Base-by-base conservation (phyloP, 2,329 filamentous ascomycete genomes). In the Fusarium clavum region DNA sequence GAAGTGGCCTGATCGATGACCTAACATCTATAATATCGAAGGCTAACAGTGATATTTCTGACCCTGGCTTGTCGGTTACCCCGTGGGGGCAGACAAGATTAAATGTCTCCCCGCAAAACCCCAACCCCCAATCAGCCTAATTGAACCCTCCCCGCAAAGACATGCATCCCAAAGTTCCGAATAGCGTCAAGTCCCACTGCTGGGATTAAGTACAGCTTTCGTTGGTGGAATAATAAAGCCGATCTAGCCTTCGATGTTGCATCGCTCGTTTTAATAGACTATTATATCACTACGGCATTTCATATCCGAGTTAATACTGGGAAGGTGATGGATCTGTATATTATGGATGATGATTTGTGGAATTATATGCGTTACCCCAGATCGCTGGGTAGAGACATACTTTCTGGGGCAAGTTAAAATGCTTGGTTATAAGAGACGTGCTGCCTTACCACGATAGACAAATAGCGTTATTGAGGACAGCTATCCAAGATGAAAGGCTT, bases 201-300 rank as follows among this genome's bases (percentile, higher is more conserved):
- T 8, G 13, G 22, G 32, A 8, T 24, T 10, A 22, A 47, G 11
- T 25, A 7, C 16, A n/a, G n/a, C 6, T 47, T 3, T 49, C 27
- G 61, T 66, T 66, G 61, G 63, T 66, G 55, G 63, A 51, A 56
- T 38, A 34, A 49, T 22, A 24, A 34, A 7, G 2, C 61, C 55
- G 55, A 61, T 66, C 61, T 59, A 41, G 32, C 32, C 30, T 44
- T 43, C 5, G 12, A 60, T 25, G 61, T 53, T 48, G 22, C 47
- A 53, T 54, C 27, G n/a, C 29, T n/a, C 11, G 22, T 41, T 8
- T 1, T 25, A 20, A 40, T 60, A 13, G 8, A 49, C 43, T 7
- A 44, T 27, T 38, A 29, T 24, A 45, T 51, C 46, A 41, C 22
- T 32, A 61, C 63, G 62, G 63, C 63, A 61, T 29, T 12, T 52